Conservation (phyloP, 768 basidiomycete species). For the Cystofilobasidium capitatum region DNA sequence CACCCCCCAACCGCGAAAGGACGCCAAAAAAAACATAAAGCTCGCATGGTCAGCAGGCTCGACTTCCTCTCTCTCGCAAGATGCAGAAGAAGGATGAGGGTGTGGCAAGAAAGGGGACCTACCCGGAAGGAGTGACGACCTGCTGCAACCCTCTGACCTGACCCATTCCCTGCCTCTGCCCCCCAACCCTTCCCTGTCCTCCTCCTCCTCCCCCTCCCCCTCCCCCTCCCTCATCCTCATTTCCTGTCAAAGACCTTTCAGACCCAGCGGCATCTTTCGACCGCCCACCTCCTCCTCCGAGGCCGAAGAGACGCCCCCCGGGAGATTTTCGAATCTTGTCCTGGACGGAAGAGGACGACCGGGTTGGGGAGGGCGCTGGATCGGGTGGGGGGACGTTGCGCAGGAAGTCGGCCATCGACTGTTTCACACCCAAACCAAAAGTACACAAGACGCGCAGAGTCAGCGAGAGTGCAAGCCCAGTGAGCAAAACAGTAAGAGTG, state of each 20-base stretch:
- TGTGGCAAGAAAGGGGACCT: neutral
- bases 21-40: too few species aligned
- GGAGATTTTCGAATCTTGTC: neutral
- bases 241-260: neutral
- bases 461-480: neutral
- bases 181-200: neutral
- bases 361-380: neutral
- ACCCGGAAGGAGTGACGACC: neutral
- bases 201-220: neutral
- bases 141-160: constrained; percentile 1
- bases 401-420: constrained; percentile 5
- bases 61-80: too few species aligned
- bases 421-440: too few species aligned
- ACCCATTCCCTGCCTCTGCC: too few species aligned
- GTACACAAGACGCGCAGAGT: too few species aligned
- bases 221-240: neutral
- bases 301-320: neutral
- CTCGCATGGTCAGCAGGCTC: too few species aligned
- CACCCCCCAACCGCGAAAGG: too few species aligned
- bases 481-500: neutral
- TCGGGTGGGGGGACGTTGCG: constrained; percentile 5
- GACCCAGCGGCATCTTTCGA: too few species aligned
- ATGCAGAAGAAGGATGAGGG: neutral
- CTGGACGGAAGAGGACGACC: neutral
- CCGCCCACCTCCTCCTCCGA: too few species aligned